Base-by-base conservation (phyloP, 73 alveolate species). In the Paramecium octaurelia region DNA sequence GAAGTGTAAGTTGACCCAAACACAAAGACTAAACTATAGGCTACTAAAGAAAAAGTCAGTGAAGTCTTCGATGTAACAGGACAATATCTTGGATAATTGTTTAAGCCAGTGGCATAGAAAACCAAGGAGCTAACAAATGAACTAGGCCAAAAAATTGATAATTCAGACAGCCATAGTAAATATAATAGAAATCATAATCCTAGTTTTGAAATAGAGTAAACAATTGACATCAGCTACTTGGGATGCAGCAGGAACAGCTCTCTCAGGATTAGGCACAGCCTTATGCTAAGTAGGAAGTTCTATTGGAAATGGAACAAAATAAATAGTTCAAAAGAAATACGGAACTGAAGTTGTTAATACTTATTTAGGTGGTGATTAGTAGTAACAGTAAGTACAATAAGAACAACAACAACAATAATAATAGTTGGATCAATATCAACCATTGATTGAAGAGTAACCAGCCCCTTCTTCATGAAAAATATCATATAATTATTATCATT, bases 161-260 rank as follows among this genome's bases (percentile, higher is more conserved):
- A 40, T 44, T 44, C 76, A 34, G 75, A 80, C 4, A 80, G 38
- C 38, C 0, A n/a, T 0, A 21, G 91, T 80, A 80, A 40, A 20
- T 23, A 10, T 44, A 4, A 18, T 44, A 29, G 12, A 11, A n/a
- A 54, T 54, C 5, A 0, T 20, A 18, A 4, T 44, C 12, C 20
- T 36, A 80, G 91, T 48, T 21, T 46, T 80, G 9, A 80, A 80
- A 29, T 42, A 80, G n/a, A 20, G 76, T 10, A 80, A 48, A 80
- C 6, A 40, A 24, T 44, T 80, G 50, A 80, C 91, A 8, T 11
- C 57, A 11, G 91, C 91, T 44, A 80, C 91, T 23, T 80, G 91
- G 91, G 91, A 80, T 80, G 91, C 91, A 24, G 70, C 75, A 24
- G 91, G 91, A 18, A 80, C 91, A 24, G 91, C 91, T 20, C 57